Base-by-base conservation (phyloP, 768 basidiomycete species). In the Amanita phalloides region DNA sequence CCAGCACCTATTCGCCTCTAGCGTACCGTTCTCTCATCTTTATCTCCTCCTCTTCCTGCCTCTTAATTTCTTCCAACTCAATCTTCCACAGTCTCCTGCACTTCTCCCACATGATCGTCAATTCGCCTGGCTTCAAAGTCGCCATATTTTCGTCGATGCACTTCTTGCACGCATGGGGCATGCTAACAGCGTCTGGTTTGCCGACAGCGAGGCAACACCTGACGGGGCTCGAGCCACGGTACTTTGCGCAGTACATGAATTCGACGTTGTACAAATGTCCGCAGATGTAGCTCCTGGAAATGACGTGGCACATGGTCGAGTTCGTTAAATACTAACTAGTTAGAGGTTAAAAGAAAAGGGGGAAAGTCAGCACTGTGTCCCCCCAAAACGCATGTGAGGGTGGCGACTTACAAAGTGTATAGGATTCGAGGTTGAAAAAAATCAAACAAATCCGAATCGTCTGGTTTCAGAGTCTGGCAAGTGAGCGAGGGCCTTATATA, bases 101-200 rank as follows among this genome's bases (percentile, higher is more conserved):
- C 23, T 26, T 52, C 14, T 45, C 43, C 51, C 51, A 52, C 51
- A 52, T 52, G 14, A 52, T 52, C n/a, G 43, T 45, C 44, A 35
- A 23, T 28, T 52, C 43, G 11, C 41, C 41, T 6, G 30, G 41
- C 35, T 44, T 52, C 35, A 52, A n/a, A 7, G 35, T 33, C 8
- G 30, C 30, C 51, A 52, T 52, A 14, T 26, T 45, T 11, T 52
- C 42, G n/a, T 52, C 51, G 7, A 52, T 45, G 35, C 51, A 52
- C 7, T 45, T 52, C 9, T 52, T 52, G 43, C 51, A 52, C 14
- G 51, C 51, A 8, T 52, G 35, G 5, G 51, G 51, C 51, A 45
- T 45, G 13, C 23, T 23, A 9, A 37, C 33, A 3, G 33, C 51
- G 20, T 37, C 43, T 13, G 44, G 43, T 35, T 30, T 52, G 9